Percentiles rank a stretch among this genome's conserved stretches.
Evolutionary conservation across 1,284 basidiomycete genomes (phyloP).

Genomic region (Microbotryum saponariae): DNA sequence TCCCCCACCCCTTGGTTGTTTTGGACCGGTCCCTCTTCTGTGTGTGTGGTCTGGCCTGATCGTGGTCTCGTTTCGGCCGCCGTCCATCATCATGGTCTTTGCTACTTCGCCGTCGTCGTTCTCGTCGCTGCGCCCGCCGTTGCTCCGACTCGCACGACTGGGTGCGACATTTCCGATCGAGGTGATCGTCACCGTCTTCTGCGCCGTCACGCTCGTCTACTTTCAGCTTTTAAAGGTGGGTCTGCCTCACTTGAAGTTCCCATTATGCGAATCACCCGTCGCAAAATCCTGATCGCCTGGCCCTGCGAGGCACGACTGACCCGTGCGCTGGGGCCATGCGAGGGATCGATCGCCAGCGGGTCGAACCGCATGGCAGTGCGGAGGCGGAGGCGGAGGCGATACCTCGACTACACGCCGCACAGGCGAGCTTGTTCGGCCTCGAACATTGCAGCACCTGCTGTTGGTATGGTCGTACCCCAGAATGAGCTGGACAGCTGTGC

Average conservation of each 20-base stretch:
- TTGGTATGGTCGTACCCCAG: no score
- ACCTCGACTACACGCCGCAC: no score
- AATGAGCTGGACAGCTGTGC: no score
- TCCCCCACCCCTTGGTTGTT: neutral
- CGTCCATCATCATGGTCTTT: slow-evolving; percentile 18
- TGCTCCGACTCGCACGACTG: slow-evolving; percentile 39
- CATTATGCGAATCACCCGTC: slow-evolving; percentile 50
- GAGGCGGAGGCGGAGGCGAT: no score
- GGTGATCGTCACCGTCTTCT: slow-evolving; percentile 76
- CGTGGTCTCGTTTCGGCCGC: neutral
- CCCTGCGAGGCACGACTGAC: no score
- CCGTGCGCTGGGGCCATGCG: no score
- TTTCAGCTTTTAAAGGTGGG: slow-evolving; percentile 74
- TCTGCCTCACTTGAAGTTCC: neutral
- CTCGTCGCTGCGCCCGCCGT: slow-evolving; percentile 21
- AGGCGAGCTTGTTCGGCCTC: no score
- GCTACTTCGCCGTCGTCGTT: slow-evolving; percentile 26
- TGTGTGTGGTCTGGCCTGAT: no score
- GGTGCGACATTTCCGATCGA: slow-evolving; percentile 55
- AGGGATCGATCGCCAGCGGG: no score
- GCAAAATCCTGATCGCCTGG: no score
- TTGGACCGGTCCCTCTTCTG: neutral
- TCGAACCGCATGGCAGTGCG: no score
- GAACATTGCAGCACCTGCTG: no score
- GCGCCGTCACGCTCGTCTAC: slow-evolving; percentile 80